A percentile compares a stretch with the other conserved stretches of the same genome.
Conservation (phyloP, 345 rosid genomes). For the Limnanthes douglasii region DNA sequence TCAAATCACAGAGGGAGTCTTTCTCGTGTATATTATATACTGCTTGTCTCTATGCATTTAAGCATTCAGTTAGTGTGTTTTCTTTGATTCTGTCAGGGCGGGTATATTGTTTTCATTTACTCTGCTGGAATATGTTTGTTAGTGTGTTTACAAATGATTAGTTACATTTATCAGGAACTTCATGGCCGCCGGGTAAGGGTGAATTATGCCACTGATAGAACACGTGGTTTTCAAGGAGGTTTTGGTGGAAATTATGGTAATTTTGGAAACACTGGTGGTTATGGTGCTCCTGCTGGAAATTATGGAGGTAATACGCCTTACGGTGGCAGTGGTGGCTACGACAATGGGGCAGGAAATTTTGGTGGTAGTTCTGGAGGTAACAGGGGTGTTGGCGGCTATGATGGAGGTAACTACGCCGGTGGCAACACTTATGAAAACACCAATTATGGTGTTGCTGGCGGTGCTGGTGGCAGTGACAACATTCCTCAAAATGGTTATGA, state of each 20-base stretch:
- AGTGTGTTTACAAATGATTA: too few species aligned
- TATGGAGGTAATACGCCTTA: slow-evolving; percentile 9
- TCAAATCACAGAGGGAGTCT: too few species aligned
- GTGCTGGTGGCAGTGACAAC: slow-evolving; percentile 14
- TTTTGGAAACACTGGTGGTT: slow-evolving; percentile 11
- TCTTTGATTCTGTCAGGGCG: too few species aligned
- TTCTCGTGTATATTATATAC: too few species aligned
- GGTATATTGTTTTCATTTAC: too few species aligned
- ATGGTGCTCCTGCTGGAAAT: slow-evolving; percentile 7
- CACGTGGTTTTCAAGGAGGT: slow-evolving; percentile 29
- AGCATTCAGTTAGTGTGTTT: too few species aligned
- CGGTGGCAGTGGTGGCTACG: slow-evolving; percentile 18
- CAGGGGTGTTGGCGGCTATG: slow-evolving; percentile 6
- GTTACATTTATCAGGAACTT: slow-evolving; percentile 60
- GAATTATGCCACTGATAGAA: slow-evolving; percentile 62
- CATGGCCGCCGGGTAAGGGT: slow-evolving; percentile 70
- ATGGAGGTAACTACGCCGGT: slow-evolving; percentile 10
- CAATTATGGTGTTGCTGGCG: slow-evolving; percentile 4
- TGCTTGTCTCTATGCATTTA: too few species aligned
- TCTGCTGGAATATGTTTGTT: too few species aligned
- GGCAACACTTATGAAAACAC: slow-evolving; percentile 1
- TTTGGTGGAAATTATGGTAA: slow-evolving; percentile 17
- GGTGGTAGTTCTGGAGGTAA: slow-evolving; percentile 20
- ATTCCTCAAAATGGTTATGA: slow-evolving; percentile 17
- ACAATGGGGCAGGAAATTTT: slow-evolving; percentile 3